These are phyloP conservation scores for Myriosclerotinia duriaeana DNA, from an alignment of 2,329 filamentous ascomycete species.

Conservation along the genomic window DNA sequence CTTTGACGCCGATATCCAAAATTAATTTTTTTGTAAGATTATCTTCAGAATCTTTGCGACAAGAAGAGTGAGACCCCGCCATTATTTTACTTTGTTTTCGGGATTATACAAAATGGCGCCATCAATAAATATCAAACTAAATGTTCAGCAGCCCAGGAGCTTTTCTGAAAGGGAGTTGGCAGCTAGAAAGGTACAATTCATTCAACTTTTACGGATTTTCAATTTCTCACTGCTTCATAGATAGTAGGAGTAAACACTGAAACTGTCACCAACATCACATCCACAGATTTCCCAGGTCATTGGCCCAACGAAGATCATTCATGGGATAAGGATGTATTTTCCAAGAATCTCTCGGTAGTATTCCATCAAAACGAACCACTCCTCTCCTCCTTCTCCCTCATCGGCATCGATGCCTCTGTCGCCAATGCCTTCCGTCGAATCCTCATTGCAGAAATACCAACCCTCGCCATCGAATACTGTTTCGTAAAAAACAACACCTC, in stretches of 20 bases:
- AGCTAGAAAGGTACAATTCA: conserved; percentile 55
- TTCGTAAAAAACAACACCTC: conserved; percentile 96
- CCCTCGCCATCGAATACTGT: conserved; percentile 89
- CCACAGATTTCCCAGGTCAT: conserved; percentile 89
- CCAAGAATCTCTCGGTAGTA: conserved; percentile 66
- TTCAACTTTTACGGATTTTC: background rate
- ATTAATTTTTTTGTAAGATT: conserved; percentile 24
- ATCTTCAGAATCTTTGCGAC: conserved; percentile 21
- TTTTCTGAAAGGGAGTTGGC: conserved; percentile 54
- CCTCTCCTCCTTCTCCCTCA: conserved; percentile 83
- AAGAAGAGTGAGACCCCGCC: conserved; percentile 14
- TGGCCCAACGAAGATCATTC: conserved; percentile 83
- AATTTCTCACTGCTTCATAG: conserved; percentile 47
- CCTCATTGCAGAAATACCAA: conserved; percentile 89
- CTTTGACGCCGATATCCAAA: conserved; percentile 23
- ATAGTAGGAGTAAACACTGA: conserved; percentile 85
- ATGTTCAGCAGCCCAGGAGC: background rate
- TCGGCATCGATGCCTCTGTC: conserved; percentile 87
- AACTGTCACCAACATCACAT: conserved; percentile 84
- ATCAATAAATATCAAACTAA: conserved; percentile 32
- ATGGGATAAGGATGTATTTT: conserved; percentile 75
- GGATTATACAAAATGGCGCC: conserved; percentile 19
- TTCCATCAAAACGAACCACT: conserved; percentile 81
- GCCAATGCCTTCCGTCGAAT: conserved; percentile 98
- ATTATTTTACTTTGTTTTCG: conserved; percentile 35